Conservation (phyloP, 2,329 filamentous ascomycete genomes). For the Ascochyta fabae region DNA sequence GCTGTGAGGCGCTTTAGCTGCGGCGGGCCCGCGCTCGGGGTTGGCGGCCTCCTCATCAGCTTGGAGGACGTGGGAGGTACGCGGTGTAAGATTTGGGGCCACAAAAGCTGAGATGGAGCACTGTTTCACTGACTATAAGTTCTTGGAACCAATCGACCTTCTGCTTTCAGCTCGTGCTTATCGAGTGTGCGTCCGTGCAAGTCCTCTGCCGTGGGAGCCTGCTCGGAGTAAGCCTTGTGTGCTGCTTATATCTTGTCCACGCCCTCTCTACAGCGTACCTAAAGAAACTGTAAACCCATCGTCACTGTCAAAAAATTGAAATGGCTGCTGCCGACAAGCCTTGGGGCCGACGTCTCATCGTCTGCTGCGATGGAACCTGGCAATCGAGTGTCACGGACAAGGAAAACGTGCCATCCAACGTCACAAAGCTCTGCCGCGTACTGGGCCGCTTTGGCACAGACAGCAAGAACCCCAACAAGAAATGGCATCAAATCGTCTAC, state of each 20-base stretch:
- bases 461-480: constrained; percentile 28
- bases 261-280: no score
- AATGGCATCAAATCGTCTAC: constrained; percentile 47
- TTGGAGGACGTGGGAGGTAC: neutral
- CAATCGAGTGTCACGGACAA: constrained; percentile 40
- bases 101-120: constrained; percentile 5
- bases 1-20: constrained; percentile 6
- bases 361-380: constrained; percentile 50
- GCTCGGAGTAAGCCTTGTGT: neutral
- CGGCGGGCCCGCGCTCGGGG: neutral
- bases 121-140: neutral
- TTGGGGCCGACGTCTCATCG: constrained; percentile 43
- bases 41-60: constrained; percentile 11
- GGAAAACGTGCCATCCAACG: constrained; percentile 45
- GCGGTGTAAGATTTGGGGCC: constrained; percentile 4
- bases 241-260: neutral
- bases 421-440: constrained; percentile 45
- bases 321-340: constrained; percentile 22
- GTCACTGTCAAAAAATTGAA: neutral
- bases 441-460: constrained; percentile 40
- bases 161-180: neutral
- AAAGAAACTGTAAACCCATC: neutral
- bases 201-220: neutral
- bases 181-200: neutral
- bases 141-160: neutral